A percentile compares a stretch with the other conserved stretches of the same genome.
Evolutionary conservation across 352 stramenopile genomes (phyloP).

Genomic region (Phytophthora fragariaefolia): DNA sequence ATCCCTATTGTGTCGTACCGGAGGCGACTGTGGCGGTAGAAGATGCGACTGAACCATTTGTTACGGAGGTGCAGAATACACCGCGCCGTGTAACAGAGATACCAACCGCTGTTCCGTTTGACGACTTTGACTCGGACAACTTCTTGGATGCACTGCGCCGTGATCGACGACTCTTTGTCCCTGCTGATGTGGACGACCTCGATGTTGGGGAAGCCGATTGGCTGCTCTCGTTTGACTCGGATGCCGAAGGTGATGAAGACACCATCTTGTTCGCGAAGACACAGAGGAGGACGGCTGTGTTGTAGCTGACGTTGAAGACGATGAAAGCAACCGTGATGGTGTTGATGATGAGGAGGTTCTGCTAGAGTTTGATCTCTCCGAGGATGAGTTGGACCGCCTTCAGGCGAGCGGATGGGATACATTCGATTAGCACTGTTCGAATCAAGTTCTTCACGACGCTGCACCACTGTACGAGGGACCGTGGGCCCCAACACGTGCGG

Average conservation of each 20-base stretch:
- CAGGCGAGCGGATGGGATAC: constrained; percentile 3
- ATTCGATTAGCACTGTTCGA: neutral
- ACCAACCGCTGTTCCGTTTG: neutral
- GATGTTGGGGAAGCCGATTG: constrained; percentile 1
- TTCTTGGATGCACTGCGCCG: constrained; percentile 5
- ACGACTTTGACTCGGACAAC: constrained; percentile 8
- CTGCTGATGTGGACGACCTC: neutral
- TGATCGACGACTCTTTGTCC: neutral
- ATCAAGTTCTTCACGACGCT: neutral
- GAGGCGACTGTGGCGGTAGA: neutral
- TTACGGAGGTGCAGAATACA: neutral
- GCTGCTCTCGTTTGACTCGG: constrained; percentile 4
- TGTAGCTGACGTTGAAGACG: neutral
- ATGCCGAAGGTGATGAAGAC: constrained; percentile 10
- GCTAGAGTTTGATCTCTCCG: neutral
- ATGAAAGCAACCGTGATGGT: neutral
- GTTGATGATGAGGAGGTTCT: neutral
- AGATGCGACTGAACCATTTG: neutral
- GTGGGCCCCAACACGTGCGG: neutral
- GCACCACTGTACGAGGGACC: constrained; percentile 1
- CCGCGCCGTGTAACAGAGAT: neutral
- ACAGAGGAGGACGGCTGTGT: neutral
- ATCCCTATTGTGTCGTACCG: neutral
- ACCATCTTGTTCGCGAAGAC: neutral
- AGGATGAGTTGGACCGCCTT: neutral